phyloP scores from a whole-genome alignment of 495 filamentous ascomycete species.

The Annulohypoxylon moriforme region DNA sequence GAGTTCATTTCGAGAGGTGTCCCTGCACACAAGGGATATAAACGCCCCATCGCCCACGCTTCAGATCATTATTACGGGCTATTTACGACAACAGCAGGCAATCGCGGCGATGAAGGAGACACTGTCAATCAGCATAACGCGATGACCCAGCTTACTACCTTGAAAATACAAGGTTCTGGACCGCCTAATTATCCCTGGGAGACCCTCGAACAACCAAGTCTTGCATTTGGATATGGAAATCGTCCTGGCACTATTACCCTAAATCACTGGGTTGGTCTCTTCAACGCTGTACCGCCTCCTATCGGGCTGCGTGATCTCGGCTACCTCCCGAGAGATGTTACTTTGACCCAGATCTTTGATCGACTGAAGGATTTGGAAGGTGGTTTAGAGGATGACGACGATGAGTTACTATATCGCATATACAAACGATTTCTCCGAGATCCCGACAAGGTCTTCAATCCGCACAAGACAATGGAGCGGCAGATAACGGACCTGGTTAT shows the following conservation, averaged over 20 bases:
- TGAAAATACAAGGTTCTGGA: slow-evolving; percentile 53
- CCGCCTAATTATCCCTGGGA: slow-evolving; percentile 67
- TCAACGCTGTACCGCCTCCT: slow-evolving; percentile 59
- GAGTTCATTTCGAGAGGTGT: slow-evolving; percentile 60
- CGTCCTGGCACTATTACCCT: slow-evolving; percentile 70
- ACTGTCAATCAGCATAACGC: slow-evolving; percentile 58
- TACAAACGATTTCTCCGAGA: slow-evolving; percentile 64
- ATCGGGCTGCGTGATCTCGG: slow-evolving; percentile 63
- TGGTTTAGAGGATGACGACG: slow-evolving; percentile 67
- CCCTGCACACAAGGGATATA: slow-evolving; percentile 60
- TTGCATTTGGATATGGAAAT: slow-evolving; percentile 67
- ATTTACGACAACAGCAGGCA: slow-evolving; percentile 60
- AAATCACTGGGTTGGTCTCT: slow-evolving; percentile 66
- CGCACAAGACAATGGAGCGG: slow-evolving; percentile 68
- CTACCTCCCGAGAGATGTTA: slow-evolving; percentile 64
- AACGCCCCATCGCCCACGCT: slow-evolving; percentile 57
- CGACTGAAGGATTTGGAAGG: slow-evolving; percentile 66
- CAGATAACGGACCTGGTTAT: slow-evolving; percentile 76
- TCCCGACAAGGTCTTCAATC: slow-evolving; percentile 60
- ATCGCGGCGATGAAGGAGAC: slow-evolving; percentile 58
- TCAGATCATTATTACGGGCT: slow-evolving; percentile 63
- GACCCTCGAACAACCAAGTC: slow-evolving; percentile 73
- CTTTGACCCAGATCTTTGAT: slow-evolving; percentile 63
- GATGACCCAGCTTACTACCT: slow-evolving; percentile 62
- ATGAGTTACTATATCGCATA: slow-evolving; percentile 64